Conservation (phyloP, 345 rosid species). For the Brassica napus region Da-Ae NC_063450.1:28754501-28755000, state of each 20-base stretch:
- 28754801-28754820: too few species aligned
- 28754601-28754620: too few species aligned
- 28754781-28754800: too few species aligned
- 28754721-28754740: slow-evolving; percentile 41
- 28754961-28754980: slow-evolving; percentile 74
- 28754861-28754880: slow-evolving; percentile 63
- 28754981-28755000: slow-evolving; percentile 74
- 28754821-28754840: slow-evolving; percentile 45
- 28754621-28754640: too few species aligned
- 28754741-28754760: slow-evolving; percentile 4
- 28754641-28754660: too few species aligned
- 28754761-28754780: slow-evolving; percentile 45
- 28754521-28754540: too few species aligned
- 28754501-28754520: neutral
- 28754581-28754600: too few species aligned
- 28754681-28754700: too few species aligned
- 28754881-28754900: slow-evolving; percentile 38
- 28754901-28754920: slow-evolving; percentile 51
- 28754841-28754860: slow-evolving; percentile 70
- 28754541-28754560: too few species aligned
- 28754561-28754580: too few species aligned
- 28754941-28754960: slow-evolving; percentile 63
- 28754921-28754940: slow-evolving; percentile 57
- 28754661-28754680: too few species aligned
- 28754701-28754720: too few species aligned